Evolutionary conservation across 129 eudicot genomes (phyloP), one percentile per base, ranked within the genome.

Genomic region (Scalesia atractyloides): DNA sequence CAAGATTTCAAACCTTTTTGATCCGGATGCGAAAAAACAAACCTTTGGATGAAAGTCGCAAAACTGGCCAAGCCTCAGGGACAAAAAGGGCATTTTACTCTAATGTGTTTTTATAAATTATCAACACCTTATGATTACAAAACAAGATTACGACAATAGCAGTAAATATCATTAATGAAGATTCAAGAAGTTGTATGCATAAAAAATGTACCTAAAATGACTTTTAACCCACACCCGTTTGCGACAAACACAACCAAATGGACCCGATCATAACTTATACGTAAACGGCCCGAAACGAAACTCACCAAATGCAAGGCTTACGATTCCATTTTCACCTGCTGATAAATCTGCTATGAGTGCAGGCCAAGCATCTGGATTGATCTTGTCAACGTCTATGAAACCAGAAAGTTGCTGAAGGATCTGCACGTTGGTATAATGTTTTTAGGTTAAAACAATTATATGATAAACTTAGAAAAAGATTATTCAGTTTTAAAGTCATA

Each of bases 321-420:
- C 56, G 60, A 94, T 90, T 46, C 97, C 97, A 50, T 87, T 85
- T 65, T 94, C 98, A 66, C 91, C 96, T 16, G 97, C 83, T 69
- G 97, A 81, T 47, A 94, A 71, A 78, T 94, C 98, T 49, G 97
- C 87, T 30, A 81, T 83, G 41, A 94, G 92, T 77, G 98, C 96
- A 65, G 98, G 98, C 85, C 97, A 94, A 73, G 98, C 97, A 86
- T 87, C 97, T 44, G 88, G 93, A 75, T 90, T 64, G 57, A 94
- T 90, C 82, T 77, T 94, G 82, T 90, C 97, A 69, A 84, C 67
- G 82, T 94, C 98, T 62, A 94, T 94, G 85, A 87, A 94, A 68
- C 98, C 98, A 24, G 98, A 87, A 74, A 87, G 72, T 74, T 80
- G 87, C 76, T 88, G 93, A 77, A 94, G 79, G 58, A 72, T 68